Conservation (phyloP, 2,329 filamentous ascomycete genomes). For the Aschersonia sp. region DNA sequence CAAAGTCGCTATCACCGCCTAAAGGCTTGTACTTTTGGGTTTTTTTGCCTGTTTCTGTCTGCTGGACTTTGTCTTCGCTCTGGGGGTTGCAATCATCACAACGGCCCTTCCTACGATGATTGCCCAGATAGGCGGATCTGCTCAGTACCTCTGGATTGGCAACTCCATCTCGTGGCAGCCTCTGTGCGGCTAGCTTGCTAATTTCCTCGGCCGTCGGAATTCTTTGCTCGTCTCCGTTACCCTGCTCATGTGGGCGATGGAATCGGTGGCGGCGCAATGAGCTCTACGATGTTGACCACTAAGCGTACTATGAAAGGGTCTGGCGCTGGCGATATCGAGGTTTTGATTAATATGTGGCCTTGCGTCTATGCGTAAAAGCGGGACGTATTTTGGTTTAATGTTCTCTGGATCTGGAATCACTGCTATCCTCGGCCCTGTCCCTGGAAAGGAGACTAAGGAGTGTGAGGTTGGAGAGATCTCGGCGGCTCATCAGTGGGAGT, state of each 20-base stretch:
- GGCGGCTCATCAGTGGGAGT: too few relatives aligned
- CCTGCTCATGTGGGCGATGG: slow-evolving; percentile 38
- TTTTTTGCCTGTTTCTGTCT: slow-evolving; percentile 8
- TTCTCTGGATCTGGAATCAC: neutral
- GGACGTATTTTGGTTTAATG: slow-evolving; percentile 15
- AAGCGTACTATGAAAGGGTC: slow-evolving; percentile 33
- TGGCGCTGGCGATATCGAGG: slow-evolving; percentile 19
- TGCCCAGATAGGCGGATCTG: slow-evolving; percentile 7
- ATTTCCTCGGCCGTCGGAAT: slow-evolving; percentile 35
- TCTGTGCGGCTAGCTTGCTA: slow-evolving; percentile 28
- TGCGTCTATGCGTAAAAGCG: slow-evolving; percentile 30
- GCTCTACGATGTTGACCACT: slow-evolving; percentile 31
- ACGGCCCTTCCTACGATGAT: slow-evolving; percentile 15
- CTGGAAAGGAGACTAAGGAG: too few relatives aligned
- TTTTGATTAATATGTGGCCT: slow-evolving; percentile 26
- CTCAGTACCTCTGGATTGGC: slow-evolving; percentile 14
- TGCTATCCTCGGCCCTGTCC: neutral
- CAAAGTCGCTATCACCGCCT: neutral
- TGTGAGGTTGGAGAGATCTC: too few relatives aligned
- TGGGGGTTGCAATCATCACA: slow-evolving; percentile 14
- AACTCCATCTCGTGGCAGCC: slow-evolving; percentile 11
- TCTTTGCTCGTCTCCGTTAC: slow-evolving; percentile 22
- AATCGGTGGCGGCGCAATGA: slow-evolving; percentile 31
- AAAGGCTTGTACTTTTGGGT: neutral
- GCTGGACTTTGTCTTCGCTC: slow-evolving; percentile 10